These are phyloP conservation scores for Diaporthe destruens DNA, from an alignment of 2,329 filamentous ascomycete species.

Conservation along the genomic window DNA sequence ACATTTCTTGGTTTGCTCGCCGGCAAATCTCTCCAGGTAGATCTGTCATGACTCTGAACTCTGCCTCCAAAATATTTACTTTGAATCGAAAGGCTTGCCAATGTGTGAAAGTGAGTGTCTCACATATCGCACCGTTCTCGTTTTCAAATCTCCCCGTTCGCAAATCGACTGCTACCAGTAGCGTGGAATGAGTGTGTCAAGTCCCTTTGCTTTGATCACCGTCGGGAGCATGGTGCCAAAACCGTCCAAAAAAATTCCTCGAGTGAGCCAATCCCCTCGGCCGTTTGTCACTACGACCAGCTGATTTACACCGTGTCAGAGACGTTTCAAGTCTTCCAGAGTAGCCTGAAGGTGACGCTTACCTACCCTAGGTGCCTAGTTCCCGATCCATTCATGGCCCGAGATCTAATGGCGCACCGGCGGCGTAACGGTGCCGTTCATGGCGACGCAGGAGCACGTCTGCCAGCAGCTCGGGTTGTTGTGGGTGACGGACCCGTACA, in stretches of 20 bases:
- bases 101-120: background rate
- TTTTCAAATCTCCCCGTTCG: background rate
- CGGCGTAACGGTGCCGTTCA: background rate
- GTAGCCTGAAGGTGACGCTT: background rate
- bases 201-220: background rate
- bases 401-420: background rate
- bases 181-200: background rate
- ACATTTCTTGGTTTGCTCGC: background rate
- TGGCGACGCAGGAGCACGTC: background rate
- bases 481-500: background rate
- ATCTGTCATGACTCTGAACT: background rate
- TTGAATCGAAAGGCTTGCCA: background rate
- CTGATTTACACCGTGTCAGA: background rate
- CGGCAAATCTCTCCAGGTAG: background rate
- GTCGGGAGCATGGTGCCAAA: no score
- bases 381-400: background rate
- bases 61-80: conserved; percentile 3
- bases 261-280: no score
- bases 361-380: background rate
- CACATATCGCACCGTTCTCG: background rate
- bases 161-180: no score
- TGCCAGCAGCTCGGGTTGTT: conserved; percentile 23
- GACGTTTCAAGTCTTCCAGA: background rate
- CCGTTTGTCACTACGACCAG: no score
- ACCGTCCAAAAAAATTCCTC: background rate